phyloP scores from a whole-genome alignment of 2,329 filamentous ascomycete genomes.

The Ramularia collo-cygni region DNA sequence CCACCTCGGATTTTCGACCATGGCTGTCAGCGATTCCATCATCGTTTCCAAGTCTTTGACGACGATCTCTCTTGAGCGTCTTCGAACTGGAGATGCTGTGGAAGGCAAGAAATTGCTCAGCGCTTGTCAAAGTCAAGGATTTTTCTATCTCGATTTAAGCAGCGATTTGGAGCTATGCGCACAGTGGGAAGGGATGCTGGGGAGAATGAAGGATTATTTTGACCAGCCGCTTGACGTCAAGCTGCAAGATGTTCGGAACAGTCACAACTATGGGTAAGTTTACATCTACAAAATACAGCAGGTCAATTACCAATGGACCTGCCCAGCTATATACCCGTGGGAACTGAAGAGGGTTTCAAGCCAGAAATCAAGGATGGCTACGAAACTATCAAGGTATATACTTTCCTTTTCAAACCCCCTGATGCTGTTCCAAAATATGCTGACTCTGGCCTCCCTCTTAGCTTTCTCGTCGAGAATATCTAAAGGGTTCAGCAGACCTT shows the following conservation, averaged over 20 bases:
- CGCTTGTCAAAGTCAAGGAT: slow-evolving; percentile 8
- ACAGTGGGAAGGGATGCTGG: slow-evolving; percentile 4
- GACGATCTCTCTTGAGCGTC: slow-evolving; percentile 3
- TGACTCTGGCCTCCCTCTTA: background rate
- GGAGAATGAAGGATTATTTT: slow-evolving; percentile 3
- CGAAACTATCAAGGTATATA: slow-evolving; percentile 7
- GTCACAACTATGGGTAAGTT: slow-evolving; percentile 3
- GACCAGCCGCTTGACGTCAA: slow-evolving; percentile 6
- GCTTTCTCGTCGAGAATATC: too few relatives aligned
- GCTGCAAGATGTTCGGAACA: slow-evolving; percentile 5
- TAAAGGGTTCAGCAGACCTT: slow-evolving; percentile 1
- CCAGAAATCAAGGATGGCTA: slow-evolving; percentile 10
- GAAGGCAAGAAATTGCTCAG: slow-evolving; percentile 4
- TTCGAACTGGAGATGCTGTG: slow-evolving; percentile 1
- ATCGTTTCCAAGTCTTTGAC: background rate
- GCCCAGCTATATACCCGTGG: too few relatives aligned
- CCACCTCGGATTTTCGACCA: too few relatives aligned
- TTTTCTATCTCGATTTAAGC: slow-evolving; percentile 14
- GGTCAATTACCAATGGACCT: slow-evolving; percentile 1
- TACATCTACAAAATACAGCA: slow-evolving; percentile 2
- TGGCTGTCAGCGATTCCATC: too few relatives aligned
- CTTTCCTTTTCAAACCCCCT: background rate
- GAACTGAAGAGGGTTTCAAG: too few relatives aligned
- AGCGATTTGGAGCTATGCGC: slow-evolving; percentile 1
- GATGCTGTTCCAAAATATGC: slow-evolving; percentile 4